Evolutionary conservation across 768 basidiomycete species (phyloP).

Genomic region (Lentinula sp.): DNA sequence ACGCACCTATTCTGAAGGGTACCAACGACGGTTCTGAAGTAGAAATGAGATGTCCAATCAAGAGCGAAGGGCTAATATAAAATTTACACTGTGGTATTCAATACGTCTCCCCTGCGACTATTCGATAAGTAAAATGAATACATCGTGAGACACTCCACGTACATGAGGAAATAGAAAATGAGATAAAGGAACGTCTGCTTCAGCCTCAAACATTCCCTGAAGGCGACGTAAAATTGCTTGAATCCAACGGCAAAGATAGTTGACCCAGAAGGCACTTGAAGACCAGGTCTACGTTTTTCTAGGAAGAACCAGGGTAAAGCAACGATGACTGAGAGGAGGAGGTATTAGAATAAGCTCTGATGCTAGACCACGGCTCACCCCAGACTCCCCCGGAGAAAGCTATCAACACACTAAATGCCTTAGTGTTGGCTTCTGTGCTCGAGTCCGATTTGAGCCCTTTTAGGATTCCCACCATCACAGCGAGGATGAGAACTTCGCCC

Average conservation of each 20-base stretch:
- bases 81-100: slow-evolving; percentile 66
- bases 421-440: slow-evolving; percentile 69
- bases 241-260: slow-evolving; percentile 60
- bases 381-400: slow-evolving; percentile 77
- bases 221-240: slow-evolving; percentile 57
- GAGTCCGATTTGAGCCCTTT: slow-evolving; percentile 55
- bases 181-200: slow-evolving; percentile 74
- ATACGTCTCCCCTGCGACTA: slow-evolving; percentile 58
- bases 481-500: slow-evolving; percentile 66
- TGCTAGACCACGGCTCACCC: slow-evolving; percentile 34
- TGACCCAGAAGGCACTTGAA: slow-evolving; percentile 50
- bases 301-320: slow-evolving; percentile 71
- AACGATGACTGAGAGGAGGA: slow-evolving; percentile 42
- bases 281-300: slow-evolving; percentile 62
- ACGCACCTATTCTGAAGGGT: slow-evolving; percentile 65
- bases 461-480: slow-evolving; percentile 70
- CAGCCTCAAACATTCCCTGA: slow-evolving; percentile 57
- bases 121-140: not conserved
- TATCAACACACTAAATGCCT: slow-evolving; percentile 69
- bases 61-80: slow-evolving; percentile 10
- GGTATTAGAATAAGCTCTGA: not conserved
- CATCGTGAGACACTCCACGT: slow-evolving; percentile 15
- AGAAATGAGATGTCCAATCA: not conserved
- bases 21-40: slow-evolving; percentile 55
- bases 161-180: slow-evolving; percentile 74